Percentiles rank a stretch among this genome's conserved stretches.
phyloP scores from a whole-genome alignment of 768 basidiomycete species.

The Porphyrellus cyaneotinctus region DNA sequence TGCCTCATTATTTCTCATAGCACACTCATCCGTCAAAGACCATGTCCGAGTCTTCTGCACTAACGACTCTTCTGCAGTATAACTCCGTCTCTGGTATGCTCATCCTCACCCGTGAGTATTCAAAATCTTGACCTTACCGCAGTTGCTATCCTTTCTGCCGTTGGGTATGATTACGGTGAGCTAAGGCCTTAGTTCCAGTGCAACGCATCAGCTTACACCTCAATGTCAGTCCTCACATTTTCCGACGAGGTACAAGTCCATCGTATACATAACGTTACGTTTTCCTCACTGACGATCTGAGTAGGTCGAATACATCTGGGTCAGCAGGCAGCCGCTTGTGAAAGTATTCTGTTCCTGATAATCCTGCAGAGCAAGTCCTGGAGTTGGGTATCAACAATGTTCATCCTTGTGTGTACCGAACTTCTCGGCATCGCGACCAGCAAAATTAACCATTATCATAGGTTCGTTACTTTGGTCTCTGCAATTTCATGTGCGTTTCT shows the following conservation, averaged over 20 bases:
- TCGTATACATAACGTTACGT: no score
- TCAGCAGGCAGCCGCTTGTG: background rate
- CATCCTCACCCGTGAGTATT: background rate
- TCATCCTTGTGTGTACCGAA: background rate
- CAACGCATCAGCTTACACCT: background rate
- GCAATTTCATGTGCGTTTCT: background rate
- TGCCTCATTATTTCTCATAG: no score
- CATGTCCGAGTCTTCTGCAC: no score
- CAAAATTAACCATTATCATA: no score
- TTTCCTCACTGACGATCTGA: background rate
- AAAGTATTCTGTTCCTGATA: no score
- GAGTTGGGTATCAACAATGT: background rate
- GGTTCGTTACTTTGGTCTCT: background rate
- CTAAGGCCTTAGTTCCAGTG: background rate
- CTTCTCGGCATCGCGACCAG: no score
- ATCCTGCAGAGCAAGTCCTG: background rate
- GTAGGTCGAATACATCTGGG: background rate
- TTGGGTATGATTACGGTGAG: no score
- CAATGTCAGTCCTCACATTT: background rate
- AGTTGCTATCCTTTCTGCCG: background rate
- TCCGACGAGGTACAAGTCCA: background rate
- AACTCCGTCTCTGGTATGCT: background rate
- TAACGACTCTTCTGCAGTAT: background rate
- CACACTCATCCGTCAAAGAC: no score
- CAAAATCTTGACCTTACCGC: background rate